Evolutionary conservation across 23 red algal species (phyloP).

Genomic region (Gracilaria gracilis): DNA sequence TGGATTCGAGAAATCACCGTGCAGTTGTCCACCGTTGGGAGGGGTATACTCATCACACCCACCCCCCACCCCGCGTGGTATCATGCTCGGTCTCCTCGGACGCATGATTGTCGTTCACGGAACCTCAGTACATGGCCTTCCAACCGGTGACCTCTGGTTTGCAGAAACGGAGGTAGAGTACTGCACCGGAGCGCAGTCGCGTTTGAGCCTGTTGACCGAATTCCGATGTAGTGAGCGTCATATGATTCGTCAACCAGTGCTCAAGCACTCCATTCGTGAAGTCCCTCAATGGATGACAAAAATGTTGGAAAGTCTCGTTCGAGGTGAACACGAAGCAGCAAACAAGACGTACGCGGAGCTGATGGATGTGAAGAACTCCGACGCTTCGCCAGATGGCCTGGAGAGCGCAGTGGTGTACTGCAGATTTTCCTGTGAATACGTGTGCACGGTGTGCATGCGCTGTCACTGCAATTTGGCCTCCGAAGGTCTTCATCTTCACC

Average conservation of each 20-base stretch:
- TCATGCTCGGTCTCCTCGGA: slow-evolving; percentile 6
- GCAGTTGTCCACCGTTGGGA: neutral
- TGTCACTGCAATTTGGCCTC: too few species aligned
- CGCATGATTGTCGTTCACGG: slow-evolving; percentile 21
- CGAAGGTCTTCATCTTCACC: too few species aligned
- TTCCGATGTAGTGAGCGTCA: neutral
- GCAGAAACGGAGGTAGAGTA: slow-evolving; percentile 2
- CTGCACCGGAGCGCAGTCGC: slow-evolving; percentile 19
- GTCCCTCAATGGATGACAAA: slow-evolving; percentile 20
- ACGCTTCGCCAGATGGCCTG: neutral
- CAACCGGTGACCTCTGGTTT: neutral
- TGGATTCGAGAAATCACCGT: slow-evolving; percentile 46
- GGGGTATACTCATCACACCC: slow-evolving; percentile 4
- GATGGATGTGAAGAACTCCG: neutral
- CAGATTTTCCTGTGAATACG: too few species aligned
- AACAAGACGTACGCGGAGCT: neutral
- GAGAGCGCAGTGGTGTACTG: neutral
- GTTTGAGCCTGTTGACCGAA: slow-evolving; percentile 6
- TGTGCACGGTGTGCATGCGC: too few species aligned
- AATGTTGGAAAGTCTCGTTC: neutral
- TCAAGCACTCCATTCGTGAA: neutral
- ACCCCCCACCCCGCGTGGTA: slow-evolving; percentile 8
- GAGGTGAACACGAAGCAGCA: neutral
- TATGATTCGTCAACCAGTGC: slow-evolving; percentile 17
- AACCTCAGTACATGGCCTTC: slow-evolving; percentile 8